Percentiles rank a stretch among this genome's conserved stretches.
Conservation (phyloP, 164 flowering plant genomes). For the Protea cynaroides region DNA sequence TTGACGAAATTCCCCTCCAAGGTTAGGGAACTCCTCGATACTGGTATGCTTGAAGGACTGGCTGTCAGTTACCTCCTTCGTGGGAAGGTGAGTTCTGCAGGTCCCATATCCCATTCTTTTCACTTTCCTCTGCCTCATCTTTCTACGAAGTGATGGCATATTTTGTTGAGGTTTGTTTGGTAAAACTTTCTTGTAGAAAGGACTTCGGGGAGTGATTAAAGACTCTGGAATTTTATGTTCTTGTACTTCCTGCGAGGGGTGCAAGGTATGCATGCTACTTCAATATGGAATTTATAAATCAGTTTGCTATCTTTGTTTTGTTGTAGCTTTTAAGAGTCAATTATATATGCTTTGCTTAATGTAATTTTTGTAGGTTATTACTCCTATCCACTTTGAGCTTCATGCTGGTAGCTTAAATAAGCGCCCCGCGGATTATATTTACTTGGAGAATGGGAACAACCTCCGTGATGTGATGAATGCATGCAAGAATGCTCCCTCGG, state of each 20-base stretch:
- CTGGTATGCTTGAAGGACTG: conserved; percentile 69
- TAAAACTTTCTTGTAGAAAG: conserved; percentile 14
- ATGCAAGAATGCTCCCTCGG: conserved; percentile 39
- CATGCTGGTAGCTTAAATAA: conserved; percentile 80
- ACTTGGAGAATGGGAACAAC: conserved; percentile 63
- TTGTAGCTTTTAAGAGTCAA: neutral
- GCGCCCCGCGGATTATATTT: conserved; percentile 60
- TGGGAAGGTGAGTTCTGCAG: conserved; percentile 28
- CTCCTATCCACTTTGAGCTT: conserved; percentile 51
- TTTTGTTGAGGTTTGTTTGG: neutral
- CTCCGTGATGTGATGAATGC: conserved; percentile 62
- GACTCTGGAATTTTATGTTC: conserved; percentile 62
- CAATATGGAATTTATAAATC: neutral
- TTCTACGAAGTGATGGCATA: neutral
- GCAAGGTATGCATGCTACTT: conserved; percentile 33
- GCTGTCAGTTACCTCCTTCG: conserved; percentile 35
- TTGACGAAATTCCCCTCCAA: conserved; percentile 33
- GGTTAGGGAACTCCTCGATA: conserved; percentile 52
- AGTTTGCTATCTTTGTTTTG: neutral
- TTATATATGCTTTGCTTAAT: conserved; percentile 1
- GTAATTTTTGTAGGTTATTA: conserved; percentile 41
- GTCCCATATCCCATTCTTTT: neutral
- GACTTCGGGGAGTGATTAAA: conserved; percentile 51
- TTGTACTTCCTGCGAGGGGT: conserved; percentile 56
- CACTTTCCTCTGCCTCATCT: neutral